Evolutionary conservation across 495 filamentous ascomycete species (phyloP).

Genomic region (Neurospora sp.): DNA sequence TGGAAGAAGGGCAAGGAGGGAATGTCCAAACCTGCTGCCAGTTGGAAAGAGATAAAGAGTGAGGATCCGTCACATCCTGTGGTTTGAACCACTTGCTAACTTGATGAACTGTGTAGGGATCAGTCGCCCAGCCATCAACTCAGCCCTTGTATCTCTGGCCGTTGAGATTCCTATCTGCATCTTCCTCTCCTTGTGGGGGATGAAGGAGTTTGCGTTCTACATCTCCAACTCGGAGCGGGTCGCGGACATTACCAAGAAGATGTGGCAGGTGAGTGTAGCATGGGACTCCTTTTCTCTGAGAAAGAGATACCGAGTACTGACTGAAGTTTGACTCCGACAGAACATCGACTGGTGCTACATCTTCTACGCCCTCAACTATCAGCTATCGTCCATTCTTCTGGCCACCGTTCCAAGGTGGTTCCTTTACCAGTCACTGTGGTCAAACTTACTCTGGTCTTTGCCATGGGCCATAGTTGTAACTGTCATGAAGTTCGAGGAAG

Average conservation of each 20-base stretch:
- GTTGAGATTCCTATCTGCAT: slow-evolving; percentile 56
- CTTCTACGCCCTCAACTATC: slow-evolving; percentile 57
- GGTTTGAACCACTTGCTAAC: neutral
- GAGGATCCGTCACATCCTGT: neutral
- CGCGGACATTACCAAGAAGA: slow-evolving; percentile 49
- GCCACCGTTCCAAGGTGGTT: slow-evolving; percentile 60
- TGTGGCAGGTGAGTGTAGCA: slow-evolving; percentile 41
- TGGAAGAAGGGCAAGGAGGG: slow-evolving; percentile 28
- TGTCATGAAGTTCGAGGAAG: slow-evolving; percentile 31
- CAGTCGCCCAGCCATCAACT: slow-evolving; percentile 18
- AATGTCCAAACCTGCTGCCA: neutral
- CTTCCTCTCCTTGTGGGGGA: slow-evolving; percentile 49
- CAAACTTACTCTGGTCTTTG: slow-evolving; percentile 57
- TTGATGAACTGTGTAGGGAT: neutral
- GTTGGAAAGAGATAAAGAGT: neutral
- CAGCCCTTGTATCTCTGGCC: slow-evolving; percentile 41
- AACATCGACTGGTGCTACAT: slow-evolving; percentile 68
- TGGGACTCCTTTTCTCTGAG: neutral
- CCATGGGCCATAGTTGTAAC: slow-evolving; percentile 62
- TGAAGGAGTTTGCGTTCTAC: slow-evolving; percentile 48
- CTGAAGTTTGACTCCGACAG: slow-evolving; percentile 2
- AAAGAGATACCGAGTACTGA: neutral
- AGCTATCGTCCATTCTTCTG: slow-evolving; percentile 53
- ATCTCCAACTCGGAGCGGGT: slow-evolving; percentile 45
- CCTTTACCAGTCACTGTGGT: slow-evolving; percentile 51